Conservation (phyloP, 768 basidiomycete species). For the Boletus coccyginus region DNA sequence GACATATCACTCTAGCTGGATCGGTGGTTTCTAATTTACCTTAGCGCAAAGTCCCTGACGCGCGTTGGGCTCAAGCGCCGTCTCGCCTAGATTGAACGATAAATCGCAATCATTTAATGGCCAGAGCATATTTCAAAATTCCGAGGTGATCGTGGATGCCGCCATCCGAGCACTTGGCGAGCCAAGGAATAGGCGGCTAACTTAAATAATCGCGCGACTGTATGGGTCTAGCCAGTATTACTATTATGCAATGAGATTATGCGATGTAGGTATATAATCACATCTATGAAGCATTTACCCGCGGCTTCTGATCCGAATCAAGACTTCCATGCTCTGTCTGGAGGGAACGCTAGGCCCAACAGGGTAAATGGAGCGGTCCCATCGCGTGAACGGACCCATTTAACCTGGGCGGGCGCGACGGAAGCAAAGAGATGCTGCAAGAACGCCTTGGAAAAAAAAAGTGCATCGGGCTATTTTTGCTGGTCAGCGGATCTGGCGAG, state of each 20-base stretch:
- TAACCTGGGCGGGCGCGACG: slow-evolving; percentile 8
- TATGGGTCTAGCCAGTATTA: slow-evolving; percentile 7
- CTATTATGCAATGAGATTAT: slow-evolving; percentile 27
- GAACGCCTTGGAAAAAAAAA: slow-evolving; percentile 2
- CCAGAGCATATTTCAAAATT: slow-evolving; percentile 13
- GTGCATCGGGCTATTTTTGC: slow-evolving; percentile 28
- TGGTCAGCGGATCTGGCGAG: slow-evolving; percentile 25
- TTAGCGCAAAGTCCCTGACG: neutral
- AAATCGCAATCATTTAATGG: slow-evolving; percentile 16
- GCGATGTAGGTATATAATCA: slow-evolving; percentile 25
- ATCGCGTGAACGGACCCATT: slow-evolving; percentile 24
- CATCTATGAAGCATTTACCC: slow-evolving; percentile 13
- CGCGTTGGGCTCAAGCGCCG: neutral
- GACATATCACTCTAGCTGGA: neutral
- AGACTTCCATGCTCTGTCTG: neutral
- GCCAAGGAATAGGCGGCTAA: neutral
- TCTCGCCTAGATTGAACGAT: slow-evolving; percentile 13
- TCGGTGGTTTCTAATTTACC: neutral
- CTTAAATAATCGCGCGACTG: neutral
- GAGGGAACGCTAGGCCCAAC: slow-evolving; percentile 6
- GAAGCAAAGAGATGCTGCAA: slow-evolving; percentile 22
- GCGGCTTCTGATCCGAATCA: slow-evolving; percentile 11
- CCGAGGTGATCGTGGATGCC: slow-evolving; percentile 30
- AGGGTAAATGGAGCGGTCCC: slow-evolving; percentile 11
- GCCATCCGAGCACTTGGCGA: neutral